These are phyloP conservation scores for Pythium chondricola DNA, from an alignment of 352 stramenopile species.

Conservation along the genomic window DNA sequence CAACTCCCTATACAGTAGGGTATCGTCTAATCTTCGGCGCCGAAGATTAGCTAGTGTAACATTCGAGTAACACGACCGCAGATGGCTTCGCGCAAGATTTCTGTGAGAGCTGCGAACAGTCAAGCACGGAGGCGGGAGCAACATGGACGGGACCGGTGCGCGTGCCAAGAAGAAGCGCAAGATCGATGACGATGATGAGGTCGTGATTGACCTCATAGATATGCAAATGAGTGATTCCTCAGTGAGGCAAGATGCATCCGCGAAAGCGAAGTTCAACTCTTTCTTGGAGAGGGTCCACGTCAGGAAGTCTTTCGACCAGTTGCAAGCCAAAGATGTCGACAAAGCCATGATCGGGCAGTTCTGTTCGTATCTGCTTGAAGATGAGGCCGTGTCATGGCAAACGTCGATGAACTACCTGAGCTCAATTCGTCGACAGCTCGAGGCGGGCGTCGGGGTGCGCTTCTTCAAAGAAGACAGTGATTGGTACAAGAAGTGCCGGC, in stretches of 20 bases:
- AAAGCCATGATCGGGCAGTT: conserved; percentile 1
- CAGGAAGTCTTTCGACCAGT: neutral
- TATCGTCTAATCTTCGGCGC: conserved; percentile 1
- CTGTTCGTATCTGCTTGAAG: neutral
- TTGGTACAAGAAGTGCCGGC: neutral
- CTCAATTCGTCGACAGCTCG: neutral
- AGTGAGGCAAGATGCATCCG: neutral
- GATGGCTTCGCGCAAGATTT: neutral
- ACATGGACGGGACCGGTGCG: too few relatives aligned
- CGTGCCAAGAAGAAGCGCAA: too few relatives aligned
- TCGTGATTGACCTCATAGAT: neutral
- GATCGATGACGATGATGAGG: too few relatives aligned
- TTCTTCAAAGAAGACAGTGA: neutral
- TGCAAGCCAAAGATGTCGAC: neutral
- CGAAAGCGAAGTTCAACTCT: neutral
- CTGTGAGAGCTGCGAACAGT: too few relatives aligned
- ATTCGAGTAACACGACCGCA: neutral
- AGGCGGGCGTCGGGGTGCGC: neutral
- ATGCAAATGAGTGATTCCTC: neutral
- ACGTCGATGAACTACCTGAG: conserved; percentile 8
- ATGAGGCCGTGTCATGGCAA: neutral
- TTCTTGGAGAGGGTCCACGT: neutral
- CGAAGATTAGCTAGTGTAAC: neutral
- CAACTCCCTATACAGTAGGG: conserved; percentile 2
- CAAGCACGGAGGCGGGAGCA: too few relatives aligned